phyloP scores from a whole-genome alignment of 2,329 filamentous ascomycete genomes.

The Colletotrichum filicis region DNA sequence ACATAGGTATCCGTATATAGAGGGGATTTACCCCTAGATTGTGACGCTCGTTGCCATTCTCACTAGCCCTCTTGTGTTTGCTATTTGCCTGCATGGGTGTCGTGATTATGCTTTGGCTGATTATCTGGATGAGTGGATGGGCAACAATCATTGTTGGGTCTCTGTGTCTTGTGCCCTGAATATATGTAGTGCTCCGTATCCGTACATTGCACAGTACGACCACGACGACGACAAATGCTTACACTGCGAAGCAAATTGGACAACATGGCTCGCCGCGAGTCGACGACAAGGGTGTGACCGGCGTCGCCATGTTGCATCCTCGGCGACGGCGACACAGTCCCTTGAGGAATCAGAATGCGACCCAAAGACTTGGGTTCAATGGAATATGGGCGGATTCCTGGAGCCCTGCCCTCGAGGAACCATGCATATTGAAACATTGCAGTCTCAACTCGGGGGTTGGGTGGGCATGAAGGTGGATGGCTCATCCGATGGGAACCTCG shows the following conservation, averaged over 20 bases:
- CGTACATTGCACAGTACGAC: too few species aligned
- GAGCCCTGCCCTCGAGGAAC: neutral
- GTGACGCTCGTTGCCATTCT: neutral
- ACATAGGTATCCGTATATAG: too few species aligned
- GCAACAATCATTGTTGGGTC: neutral
- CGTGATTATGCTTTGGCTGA: neutral
- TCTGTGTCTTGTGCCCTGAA: neutral
- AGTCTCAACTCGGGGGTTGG: neutral
- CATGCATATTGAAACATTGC: neutral
- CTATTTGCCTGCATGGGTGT: neutral
- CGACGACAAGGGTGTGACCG: constrained; percentile 1
- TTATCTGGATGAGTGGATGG: neutral
- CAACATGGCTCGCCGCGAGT: neutral
- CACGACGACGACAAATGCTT: neutral
- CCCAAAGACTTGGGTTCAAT: constrained; percentile 14
- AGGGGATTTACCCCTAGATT: neutral
- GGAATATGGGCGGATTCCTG: neutral
- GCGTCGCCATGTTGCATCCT: constrained; percentile 16
- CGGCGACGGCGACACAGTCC: constrained; percentile 9
- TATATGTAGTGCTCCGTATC: too few species aligned
- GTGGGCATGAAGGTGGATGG: neutral
- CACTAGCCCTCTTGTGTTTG: neutral
- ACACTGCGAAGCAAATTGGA: neutral
- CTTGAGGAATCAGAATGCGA: constrained; percentile 6
- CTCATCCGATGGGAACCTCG: neutral